A percentile compares a stretch with the other conserved stretches of the same genome.
Conservation (phyloP, 495 filamentous ascomycete genomes). For the Aspergillus carlsbadensis region DNA sequence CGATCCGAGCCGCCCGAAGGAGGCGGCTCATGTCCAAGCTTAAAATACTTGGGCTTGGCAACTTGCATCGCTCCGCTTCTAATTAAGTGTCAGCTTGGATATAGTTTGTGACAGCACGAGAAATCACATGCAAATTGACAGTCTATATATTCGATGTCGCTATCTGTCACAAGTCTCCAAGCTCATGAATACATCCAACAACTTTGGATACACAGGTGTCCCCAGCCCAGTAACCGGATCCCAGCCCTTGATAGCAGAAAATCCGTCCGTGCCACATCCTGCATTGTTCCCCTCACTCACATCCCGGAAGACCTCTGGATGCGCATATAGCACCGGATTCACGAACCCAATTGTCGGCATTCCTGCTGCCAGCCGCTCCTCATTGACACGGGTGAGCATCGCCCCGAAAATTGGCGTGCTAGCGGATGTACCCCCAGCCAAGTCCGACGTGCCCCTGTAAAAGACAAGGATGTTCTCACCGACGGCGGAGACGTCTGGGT, state of each 20-base stretch:
- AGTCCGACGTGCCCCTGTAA: constrained; percentile 21
- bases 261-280: constrained; percentile 51
- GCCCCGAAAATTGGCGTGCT: constrained; percentile 31
- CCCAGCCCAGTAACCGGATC: constrained; percentile 56
- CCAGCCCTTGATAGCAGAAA: constrained; percentile 43
- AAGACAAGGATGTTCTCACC: constrained; percentile 56
- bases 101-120: no score
- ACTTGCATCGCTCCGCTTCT: no score
- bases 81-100: no score
- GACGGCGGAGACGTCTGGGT: constrained; percentile 65
- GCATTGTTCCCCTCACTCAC: constrained; percentile 45
- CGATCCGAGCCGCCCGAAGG: no score
- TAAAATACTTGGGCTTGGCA: no score
- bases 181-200: constrained; percentile 42
- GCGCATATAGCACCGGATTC: constrained; percentile 50
- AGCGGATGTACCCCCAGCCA: constrained; percentile 39
- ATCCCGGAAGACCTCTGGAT: constrained; percentile 49
- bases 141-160: no score
- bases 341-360: constrained; percentile 53
- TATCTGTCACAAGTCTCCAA: constrained; percentile 17
- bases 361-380: constrained; percentile 43
- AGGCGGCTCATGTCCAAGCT: no score
- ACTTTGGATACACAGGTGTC: constrained; percentile 50
- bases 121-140: no score
- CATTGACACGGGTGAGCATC: constrained; percentile 47